Conservation (phyloP, 768 basidiomycete genomes). For the Pulveroboletus sp. region DNA sequence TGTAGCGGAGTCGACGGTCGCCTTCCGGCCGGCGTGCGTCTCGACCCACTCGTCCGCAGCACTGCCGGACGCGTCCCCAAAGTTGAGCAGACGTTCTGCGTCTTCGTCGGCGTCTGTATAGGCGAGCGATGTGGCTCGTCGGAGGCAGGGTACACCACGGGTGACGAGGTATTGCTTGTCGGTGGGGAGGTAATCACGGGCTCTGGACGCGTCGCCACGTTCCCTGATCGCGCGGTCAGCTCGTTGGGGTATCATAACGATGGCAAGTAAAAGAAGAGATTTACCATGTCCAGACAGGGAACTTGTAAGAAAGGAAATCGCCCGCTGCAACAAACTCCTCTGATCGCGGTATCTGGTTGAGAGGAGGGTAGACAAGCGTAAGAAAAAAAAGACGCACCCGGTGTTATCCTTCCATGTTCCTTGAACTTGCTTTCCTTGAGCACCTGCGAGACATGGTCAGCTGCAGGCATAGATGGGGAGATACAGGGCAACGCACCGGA, state of each 20-base stretch:
- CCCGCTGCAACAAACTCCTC: conserved; percentile 99
- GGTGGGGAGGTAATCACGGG: conserved; percentile 85
- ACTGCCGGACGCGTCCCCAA: conserved; percentile 58
- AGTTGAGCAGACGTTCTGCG: conserved; percentile 84
- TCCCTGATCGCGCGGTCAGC: conserved; percentile 54
- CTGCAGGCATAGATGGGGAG: conserved; percentile 17
- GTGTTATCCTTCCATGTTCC: conserved; percentile 94
- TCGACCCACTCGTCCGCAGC: conserved; percentile 95
- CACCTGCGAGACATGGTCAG: conserved; percentile 52
- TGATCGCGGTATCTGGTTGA: conserved; percentile 27
- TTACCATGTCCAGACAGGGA: conserved; percentile 96
- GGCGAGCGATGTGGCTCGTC: conserved; percentile 85
- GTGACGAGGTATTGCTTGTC: conserved; percentile 98
- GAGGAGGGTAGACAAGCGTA: neutral
- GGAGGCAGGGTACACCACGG: conserved; percentile 93
- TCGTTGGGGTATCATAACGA: neutral
- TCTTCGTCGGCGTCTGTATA: conserved; percentile 97
- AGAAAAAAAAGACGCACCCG: conserved; percentile 49
- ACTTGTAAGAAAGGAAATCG: conserved; percentile 96
- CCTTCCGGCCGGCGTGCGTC: conserved; percentile 82
- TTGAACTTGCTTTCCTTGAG: conserved; percentile 98
- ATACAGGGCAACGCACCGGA: conserved; percentile 51
- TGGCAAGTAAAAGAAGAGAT: conserved; percentile 22
- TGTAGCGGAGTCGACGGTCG: conserved; percentile 45
- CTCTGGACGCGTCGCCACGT: conserved; percentile 80